Evolutionary conservation across 208 protist genomes (phyloP), one percentile per base, ranked within the genome.

Genomic region (Leishmania amazonensis): DNA sequence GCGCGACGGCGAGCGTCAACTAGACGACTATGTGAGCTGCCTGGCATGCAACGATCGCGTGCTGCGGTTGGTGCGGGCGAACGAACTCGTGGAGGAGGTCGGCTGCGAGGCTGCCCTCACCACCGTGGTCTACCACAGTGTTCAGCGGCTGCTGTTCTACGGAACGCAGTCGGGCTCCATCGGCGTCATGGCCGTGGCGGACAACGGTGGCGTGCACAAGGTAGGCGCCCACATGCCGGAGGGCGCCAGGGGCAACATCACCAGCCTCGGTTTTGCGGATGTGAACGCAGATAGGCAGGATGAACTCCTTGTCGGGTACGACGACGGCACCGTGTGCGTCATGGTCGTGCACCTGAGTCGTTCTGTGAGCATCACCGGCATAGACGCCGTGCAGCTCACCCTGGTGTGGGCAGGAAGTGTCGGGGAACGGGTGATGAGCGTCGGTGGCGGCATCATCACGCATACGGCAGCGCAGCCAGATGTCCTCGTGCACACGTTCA

Each of bases 31-130:
- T 79, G 79, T 92, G 11, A 87, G 85, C 83, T 90, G 88, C 86
- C 83, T 96, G 74, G 95, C 90, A 38, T 97, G 95, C 87, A 93
- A 94, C 75, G 95, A 97, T 78, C 91, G 93, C 67, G 85, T 87
- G 8, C 80, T 97, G 84, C 95, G 95, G 9, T 82, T 96, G 40
- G 82, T 97, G 67, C 75, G 87, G 45, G 67, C 80, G 51, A 90
- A 93, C 77, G 86, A 90, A 78, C 54, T 94, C 53, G 19, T 93
- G 54, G 90, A 90, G 24, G 95, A 97, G 76, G 73, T 91, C 6
- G 58, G 74, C 58, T 96, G 92, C 82, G 93, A 97, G 87, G 91
- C 95, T 3, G 76, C 91, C 21, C 79, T 97, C 42, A 93, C 92
- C 24, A 81, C 91, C 7, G 71, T 97, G 2, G 64, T 85, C 53